Conservation (phyloP, 805 yeast species). For the Saccharomycopsis lassenensis region DNA sequence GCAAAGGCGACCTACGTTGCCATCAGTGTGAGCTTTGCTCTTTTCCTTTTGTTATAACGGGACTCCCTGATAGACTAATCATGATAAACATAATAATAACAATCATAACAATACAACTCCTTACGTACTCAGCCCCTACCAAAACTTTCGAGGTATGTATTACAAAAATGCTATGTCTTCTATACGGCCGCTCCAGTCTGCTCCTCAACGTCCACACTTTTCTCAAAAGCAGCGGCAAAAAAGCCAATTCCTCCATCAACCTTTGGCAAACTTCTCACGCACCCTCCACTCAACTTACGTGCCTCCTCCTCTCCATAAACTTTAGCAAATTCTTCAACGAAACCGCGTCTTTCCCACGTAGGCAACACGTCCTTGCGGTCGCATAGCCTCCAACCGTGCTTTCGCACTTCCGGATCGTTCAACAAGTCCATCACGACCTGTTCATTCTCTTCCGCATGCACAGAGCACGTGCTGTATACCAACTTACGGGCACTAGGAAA, state of each 20-base stretch:
- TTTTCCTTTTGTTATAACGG: too few relatives aligned
- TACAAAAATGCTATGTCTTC: too few relatives aligned
- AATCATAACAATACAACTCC: too few relatives aligned
- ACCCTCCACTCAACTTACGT: slow-evolving; percentile 62
- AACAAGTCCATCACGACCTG: slow-evolving; percentile 75
- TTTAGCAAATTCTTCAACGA: slow-evolving; percentile 51
- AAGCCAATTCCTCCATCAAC: slow-evolving; percentile 98
- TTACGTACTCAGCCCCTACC: too few relatives aligned
- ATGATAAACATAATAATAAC: too few relatives aligned
- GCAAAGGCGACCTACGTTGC: too few relatives aligned
- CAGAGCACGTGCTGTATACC: slow-evolving; percentile 92
- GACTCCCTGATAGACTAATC: too few relatives aligned
- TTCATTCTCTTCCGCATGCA: slow-evolving; percentile 91
- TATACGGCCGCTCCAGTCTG: too few relatives aligned
- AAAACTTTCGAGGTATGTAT: too few relatives aligned
- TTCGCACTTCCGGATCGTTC: slow-evolving; percentile 49
- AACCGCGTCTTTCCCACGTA: slow-evolving; percentile 79
- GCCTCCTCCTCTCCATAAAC: slow-evolving; percentile 34
- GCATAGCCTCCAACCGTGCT: slow-evolving; percentile 66
- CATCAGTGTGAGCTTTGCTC: too few relatives aligned
- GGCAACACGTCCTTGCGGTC: slow-evolving; percentile 62
- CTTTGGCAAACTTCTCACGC: slow-evolving; percentile 75
- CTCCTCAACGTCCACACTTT: too few relatives aligned
- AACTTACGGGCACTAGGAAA: slow-evolving; percentile 71
- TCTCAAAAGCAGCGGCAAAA: slow-evolving; percentile 86